These are phyloP conservation scores for Lactarius indigo DNA, from an alignment of 768 basidiomycete species.

Conservation along the genomic window DNA sequence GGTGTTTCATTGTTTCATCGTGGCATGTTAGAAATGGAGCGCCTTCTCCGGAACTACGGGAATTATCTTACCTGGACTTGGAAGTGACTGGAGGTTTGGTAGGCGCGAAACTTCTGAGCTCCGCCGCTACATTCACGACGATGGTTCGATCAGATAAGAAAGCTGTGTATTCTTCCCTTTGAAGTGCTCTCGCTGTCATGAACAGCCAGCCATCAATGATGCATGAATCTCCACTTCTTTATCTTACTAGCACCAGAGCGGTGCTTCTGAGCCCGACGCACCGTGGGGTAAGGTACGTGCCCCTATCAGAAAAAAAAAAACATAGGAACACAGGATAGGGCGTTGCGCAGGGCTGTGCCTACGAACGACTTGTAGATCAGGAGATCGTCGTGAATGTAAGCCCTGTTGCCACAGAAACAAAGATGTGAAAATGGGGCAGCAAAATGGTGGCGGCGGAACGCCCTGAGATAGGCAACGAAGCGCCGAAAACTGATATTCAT, in stretches of 20 bases:
- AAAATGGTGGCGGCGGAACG: neutral
- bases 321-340: neutral
- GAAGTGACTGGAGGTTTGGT: neutral
- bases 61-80: neutral
- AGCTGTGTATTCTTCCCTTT: constrained; percentile 7
- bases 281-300: neutral
- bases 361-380: neutral
- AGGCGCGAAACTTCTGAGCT: neutral
- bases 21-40: constrained; percentile 2
- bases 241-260: neutral
- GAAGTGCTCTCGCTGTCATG: neutral
- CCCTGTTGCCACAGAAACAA: constrained; percentile 8
- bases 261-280: neutral
- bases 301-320: constrained; percentile 3
- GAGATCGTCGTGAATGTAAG: neutral
- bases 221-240: neutral
- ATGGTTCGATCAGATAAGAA: constrained; percentile 8
- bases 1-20: constrained; percentile 5
- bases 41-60: neutral
- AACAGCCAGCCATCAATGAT: constrained; percentile 20
- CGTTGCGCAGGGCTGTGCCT: neutral
- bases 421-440: neutral
- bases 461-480: neutral
- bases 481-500: neutral
- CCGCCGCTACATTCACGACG: neutral